phyloP scores from a whole-genome alignment of 129 eudicot species.

The Erigeron canadensis region DNA sequence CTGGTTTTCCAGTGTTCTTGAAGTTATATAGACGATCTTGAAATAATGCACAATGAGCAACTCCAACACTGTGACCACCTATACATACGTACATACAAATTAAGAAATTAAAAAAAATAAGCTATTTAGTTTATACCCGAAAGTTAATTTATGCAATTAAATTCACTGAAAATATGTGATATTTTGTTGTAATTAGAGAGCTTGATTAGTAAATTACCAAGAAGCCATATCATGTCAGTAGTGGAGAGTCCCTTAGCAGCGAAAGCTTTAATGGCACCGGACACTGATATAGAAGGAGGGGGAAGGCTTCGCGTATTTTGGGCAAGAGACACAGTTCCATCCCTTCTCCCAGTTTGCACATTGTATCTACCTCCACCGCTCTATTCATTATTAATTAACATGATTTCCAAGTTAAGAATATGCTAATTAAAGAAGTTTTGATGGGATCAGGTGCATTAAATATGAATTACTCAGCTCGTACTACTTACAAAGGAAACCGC shows the following conservation, averaged over 20 bases:
- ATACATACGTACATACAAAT: neutral
- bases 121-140: no score
- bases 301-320: constrained; percentile 43
- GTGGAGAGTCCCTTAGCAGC: constrained; percentile 33
- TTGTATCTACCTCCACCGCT: constrained; percentile 51
- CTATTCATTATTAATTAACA: constrained; percentile 20
- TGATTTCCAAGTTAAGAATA: neutral
- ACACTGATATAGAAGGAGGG: constrained; percentile 43
- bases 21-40: constrained; percentile 67
- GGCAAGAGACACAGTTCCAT: constrained; percentile 46
- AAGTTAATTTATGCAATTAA: neutral
- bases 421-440: neutral
- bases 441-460: no score
- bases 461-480: no score
- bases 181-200: neutral
- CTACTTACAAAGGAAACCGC: constrained; percentile 46
- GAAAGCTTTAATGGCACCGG: constrained; percentile 38
- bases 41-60: constrained; percentile 52
- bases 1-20: constrained; percentile 50
- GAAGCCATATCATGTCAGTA: constrained; percentile 58
- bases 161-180: neutral
- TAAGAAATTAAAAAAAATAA: neutral
- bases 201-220: constrained; percentile 10
- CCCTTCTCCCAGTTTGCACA: constrained; percentile 60
- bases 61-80: constrained; percentile 78